Percentiles rank a stretch among this genome's conserved stretches.
Evolutionary conservation across 257 asterid species (phyloP).

Genomic region (Hygrophila difformis): DNA sequence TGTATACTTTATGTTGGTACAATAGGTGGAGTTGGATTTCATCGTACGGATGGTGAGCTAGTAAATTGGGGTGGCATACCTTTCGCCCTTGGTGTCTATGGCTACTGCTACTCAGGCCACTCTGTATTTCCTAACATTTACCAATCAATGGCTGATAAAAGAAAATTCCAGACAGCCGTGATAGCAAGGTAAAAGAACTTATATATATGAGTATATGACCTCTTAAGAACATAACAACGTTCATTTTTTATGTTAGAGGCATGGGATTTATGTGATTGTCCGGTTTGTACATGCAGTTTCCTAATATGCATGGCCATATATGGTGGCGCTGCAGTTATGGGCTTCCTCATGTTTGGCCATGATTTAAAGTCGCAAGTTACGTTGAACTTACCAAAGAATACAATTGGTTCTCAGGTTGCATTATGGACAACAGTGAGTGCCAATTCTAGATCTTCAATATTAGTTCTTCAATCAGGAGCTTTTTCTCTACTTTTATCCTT

Average conservation of each 20-base stretch:
- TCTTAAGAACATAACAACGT: background rate
- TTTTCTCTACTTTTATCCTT: no score
- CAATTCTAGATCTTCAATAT: background rate
- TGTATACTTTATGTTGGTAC: conserved; percentile 57
- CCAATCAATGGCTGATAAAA: conserved; percentile 96
- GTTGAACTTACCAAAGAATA: conserved; percentile 50
- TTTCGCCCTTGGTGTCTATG: conserved; percentile 73
- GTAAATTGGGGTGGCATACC: conserved; percentile 76
- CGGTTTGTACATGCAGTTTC: conserved; percentile 42
- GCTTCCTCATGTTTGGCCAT: conserved; percentile 83
- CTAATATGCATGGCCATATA: conserved; percentile 48
- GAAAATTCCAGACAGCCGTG: conserved; percentile 60
- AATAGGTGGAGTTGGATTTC: conserved; percentile 53
- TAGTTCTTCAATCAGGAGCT: background rate
- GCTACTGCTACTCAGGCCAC: conserved; percentile 87
- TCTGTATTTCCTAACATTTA: conserved; percentile 90
- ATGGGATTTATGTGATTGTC: background rate
- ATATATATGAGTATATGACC: background rate
- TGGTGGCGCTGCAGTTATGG: conserved; percentile 78
- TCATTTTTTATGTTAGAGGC: background rate
- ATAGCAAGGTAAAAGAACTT: conserved; percentile 39
- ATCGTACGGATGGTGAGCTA: conserved; percentile 33
- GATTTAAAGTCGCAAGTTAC: conserved; percentile 73
- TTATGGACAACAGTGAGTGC: conserved; percentile 79
- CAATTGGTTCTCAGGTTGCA: conserved; percentile 53